A percentile compares a stretch with the other conserved stretches of the same genome.
Evolutionary conservation across 176 grass and related monocot species (phyloP).

Genomic region (Ampelocalamus luodianensis): DNA sequence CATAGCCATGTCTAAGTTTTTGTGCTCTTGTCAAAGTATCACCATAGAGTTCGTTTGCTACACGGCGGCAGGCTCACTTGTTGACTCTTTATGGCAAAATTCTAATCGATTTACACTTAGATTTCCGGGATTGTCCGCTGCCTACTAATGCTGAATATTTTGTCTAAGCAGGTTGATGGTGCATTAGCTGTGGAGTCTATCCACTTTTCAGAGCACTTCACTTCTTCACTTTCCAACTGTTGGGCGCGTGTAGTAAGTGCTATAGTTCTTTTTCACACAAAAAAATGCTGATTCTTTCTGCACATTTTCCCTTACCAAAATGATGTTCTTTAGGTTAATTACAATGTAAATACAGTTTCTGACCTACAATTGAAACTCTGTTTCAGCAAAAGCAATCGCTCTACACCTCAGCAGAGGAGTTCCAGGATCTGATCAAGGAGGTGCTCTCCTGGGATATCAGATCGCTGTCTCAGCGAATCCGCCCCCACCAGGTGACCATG

Average conservation of each 20-base stretch:
- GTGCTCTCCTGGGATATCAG: conserved; percentile 92
- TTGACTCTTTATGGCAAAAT: background rate
- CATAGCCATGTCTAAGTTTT: background rate
- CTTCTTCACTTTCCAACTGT: conserved; percentile 59
- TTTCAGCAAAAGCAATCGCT: conserved; percentile 69
- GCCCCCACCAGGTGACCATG: conserved; percentile 54
- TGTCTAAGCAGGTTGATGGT: conserved; percentile 58
- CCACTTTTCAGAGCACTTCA: conserved; percentile 61
- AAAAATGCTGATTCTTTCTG: background rate
- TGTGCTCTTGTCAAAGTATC: background rate
- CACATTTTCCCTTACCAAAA: background rate
- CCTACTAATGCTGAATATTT: conserved; percentile 33
- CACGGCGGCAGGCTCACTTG: background rate
- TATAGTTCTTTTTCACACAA: conserved; percentile 6
- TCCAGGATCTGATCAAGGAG: conserved; percentile 72
- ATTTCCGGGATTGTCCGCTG: background rate
- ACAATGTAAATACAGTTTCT: background rate
- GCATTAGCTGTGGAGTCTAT: conserved; percentile 69
- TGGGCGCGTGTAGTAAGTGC: conserved; percentile 73
- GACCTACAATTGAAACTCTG: conserved; percentile 22
- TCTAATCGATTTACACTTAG: background rate
- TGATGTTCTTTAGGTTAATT: background rate
- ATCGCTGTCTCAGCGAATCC: conserved; percentile 72
- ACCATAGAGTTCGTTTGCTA: background rate
- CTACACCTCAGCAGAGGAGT: conserved; percentile 70